phyloP scores from a whole-genome alignment of 2,329 filamentous ascomycete species.

The Tolypocladium pustulatum region DNA sequence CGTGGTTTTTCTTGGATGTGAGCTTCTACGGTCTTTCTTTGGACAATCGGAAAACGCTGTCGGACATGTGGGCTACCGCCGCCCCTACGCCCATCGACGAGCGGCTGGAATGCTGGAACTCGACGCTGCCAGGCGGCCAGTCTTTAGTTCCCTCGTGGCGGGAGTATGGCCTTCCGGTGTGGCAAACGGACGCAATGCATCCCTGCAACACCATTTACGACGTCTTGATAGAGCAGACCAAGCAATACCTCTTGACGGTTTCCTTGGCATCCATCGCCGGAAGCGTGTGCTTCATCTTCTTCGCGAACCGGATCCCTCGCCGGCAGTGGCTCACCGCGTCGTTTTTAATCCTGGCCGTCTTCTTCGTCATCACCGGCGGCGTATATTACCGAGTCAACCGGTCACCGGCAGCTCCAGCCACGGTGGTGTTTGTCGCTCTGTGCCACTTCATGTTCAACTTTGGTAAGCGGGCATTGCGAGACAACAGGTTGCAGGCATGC shows the following conservation, averaged over 20 bases:
- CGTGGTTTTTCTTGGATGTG: conserved; percentile 44
- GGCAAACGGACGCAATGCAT: conserved; percentile 37
- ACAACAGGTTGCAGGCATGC: neutral
- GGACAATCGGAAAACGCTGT: conserved; percentile 27
- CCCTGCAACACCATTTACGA: conserved; percentile 43
- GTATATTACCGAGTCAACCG: conserved; percentile 38
- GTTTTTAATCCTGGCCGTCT: conserved; percentile 32
- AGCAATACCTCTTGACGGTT: conserved; percentile 41
- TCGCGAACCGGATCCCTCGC: conserved; percentile 36
- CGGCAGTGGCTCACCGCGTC: conserved; percentile 38
- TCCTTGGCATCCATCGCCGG: conserved; percentile 40
- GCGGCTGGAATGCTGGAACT: conserved; percentile 36
- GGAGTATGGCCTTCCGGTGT: conserved; percentile 28
- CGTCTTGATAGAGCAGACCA: conserved; percentile 39
- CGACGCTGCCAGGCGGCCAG: conserved; percentile 28
- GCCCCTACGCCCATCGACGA: conserved; percentile 21
- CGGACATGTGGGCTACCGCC: conserved; percentile 27
- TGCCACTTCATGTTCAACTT: conserved; percentile 47
- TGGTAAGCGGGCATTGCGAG: conserved; percentile 25
- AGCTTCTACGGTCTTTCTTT: conserved; percentile 44
- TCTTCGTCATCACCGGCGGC: conserved; percentile 38
- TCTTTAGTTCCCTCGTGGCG: conserved; percentile 33
- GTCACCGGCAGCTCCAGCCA: conserved; percentile 29
- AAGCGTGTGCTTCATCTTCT: conserved; percentile 35
- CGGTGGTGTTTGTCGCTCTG: conserved; percentile 38